Percentiles rank a stretch among this genome's conserved stretches.
phyloP scores from a whole-genome alignment of 148 eudicot species.

The Rhododendron molle region DNA sequence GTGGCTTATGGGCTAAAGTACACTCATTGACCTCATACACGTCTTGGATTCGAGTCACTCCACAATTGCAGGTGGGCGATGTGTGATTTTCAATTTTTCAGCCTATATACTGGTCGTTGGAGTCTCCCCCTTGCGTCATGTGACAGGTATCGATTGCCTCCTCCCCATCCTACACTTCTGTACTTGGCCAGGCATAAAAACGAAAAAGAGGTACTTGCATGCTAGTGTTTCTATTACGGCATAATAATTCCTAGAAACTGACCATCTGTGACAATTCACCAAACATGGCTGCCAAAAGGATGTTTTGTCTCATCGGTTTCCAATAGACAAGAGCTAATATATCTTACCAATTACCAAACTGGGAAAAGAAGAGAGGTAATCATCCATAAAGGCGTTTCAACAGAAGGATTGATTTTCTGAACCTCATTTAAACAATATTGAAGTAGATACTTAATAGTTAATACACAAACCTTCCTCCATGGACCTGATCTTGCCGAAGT shows the following conservation, averaged over 20 bases:
- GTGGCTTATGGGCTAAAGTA: not conserved
- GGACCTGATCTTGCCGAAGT: conserved; percentile 76
- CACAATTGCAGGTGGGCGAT: not conserved
- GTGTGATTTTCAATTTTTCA: not conserved
- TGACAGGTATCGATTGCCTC: not conserved
- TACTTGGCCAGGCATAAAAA: not conserved
- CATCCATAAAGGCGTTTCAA: not conserved
- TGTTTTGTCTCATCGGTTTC: not conserved
- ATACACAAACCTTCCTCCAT: conserved; percentile 91
- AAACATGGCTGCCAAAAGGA: not conserved
- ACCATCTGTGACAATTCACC: not conserved
- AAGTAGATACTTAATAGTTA: not conserved
- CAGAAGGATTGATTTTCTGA: not conserved
- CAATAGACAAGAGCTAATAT: not conserved
- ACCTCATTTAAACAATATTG: not conserved
- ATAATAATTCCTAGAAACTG: not conserved
- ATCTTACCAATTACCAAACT: not conserved
- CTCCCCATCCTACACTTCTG: not conserved
- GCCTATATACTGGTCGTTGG: not conserved
- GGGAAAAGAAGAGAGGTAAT: not conserved
- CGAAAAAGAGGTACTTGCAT: not conserved
- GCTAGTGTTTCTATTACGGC: not conserved
- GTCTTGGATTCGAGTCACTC: not conserved
- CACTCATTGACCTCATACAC: not conserved
- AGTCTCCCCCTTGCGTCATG: not conserved